Percentiles rank a stretch among this genome's conserved stretches.
These are phyloP conservation scores for Linnemannia schmuckeri DNA, from an alignment of 192 early-diverging fungal genomes.

Conservation along the genomic window DNA sequence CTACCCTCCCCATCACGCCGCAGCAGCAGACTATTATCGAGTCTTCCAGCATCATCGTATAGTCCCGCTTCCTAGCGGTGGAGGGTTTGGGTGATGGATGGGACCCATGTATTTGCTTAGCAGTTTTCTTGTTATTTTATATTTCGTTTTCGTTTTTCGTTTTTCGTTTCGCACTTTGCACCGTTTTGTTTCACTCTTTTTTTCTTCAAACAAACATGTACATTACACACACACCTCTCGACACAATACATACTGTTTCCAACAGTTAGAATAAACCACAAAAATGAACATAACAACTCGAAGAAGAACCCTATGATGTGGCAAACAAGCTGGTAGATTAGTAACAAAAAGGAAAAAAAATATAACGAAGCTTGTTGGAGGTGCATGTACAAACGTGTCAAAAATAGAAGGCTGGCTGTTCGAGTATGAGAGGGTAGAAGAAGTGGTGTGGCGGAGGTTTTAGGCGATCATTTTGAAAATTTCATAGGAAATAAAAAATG, in stretches of 20 bases:
- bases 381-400: no score
- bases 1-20: constrained; percentile 44
- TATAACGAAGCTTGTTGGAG: no score
- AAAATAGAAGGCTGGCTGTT: no score
- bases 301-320: no score
- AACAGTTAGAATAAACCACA: background rate
- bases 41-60: constrained; percentile 35
- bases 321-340: no score
- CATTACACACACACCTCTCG: background rate
- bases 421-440: no score
- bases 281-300: background rate
- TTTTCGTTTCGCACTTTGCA: background rate
- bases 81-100: background rate
- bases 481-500: no score
- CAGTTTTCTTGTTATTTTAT: background rate
- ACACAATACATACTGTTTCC: background rate
- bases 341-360: no score
- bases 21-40: constrained; percentile 46
- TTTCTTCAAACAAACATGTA: background rate
- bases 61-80: background rate
- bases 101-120: background rate
- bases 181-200: background rate
- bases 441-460: no score
- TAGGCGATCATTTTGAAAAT: no score
- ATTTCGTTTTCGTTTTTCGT: constrained; percentile 12